Base-by-base conservation (phyloP, 2,329 filamentous ascomycete genomes). In the Sporothrix phasma region DNA sequence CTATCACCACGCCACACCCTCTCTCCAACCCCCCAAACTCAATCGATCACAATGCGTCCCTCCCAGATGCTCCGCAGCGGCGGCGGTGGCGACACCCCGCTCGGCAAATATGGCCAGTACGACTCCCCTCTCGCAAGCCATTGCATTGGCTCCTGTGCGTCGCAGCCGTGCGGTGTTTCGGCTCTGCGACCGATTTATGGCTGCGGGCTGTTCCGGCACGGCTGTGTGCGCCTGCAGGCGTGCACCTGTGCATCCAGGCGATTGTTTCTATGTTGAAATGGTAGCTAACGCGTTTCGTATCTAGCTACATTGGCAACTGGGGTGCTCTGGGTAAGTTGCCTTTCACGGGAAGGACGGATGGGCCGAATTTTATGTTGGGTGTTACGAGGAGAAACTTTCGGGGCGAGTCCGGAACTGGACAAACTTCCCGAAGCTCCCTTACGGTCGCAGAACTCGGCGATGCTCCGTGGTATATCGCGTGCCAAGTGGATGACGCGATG, bases 251-350 rank as follows among this genome's bases (percentile, higher is more conserved):
- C 15, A 3, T 13, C 3, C 37, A 5, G 31, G 45, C 24, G 46
- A 19, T 62, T 15, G 8, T 39, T 37, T 19, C 24, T n/a, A 26
- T 58, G 5, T 49, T n/a, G 41, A 54, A n/a, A 22, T 39, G 56
- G 58, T 47, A 47, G 59, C 43, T 49, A 43, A 62, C 46, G 41
- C 39, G 47, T 43, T 31, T 51, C 13, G 49, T 51, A 58, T 65
- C 47, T 71, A 92, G 89, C 75, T 92, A 80, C 76, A 78, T 92
- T 66, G 89, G 89, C 70, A 77, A 78, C 76, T 93, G 89, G 88
- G 89, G 89, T 72, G 78, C 80, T 72, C 78, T 92, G 69, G 89
- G 88, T 91, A 84, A 80, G 85, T 84, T 69, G 69, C 64, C 22
- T 26, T 6, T 2, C 10, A 61, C 26, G 24, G 24, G 10, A n/a